A percentile compares a stretch with the other conserved stretches of the same genome.
Evolutionary conservation across 2,329 filamentous ascomycete species (phyloP).

Genomic region (Colletotrichum sp.): DNA sequence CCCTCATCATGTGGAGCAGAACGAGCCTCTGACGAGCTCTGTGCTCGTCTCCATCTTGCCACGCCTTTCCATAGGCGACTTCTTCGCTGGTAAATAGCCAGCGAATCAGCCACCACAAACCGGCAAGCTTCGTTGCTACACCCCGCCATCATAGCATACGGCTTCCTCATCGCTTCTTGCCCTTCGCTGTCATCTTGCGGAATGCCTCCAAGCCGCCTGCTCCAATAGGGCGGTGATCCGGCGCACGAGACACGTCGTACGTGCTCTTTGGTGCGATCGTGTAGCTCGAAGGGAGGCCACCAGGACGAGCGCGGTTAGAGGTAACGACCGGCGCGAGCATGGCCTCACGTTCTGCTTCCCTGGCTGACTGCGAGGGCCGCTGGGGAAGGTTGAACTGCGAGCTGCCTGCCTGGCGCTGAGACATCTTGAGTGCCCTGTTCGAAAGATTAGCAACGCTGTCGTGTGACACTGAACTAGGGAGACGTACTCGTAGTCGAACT

Average conservation of each 20-base stretch:
- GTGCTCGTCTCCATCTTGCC: not conserved
- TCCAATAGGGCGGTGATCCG: constrained; percentile 65
- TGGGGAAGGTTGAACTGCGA: constrained; percentile 57
- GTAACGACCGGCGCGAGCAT: constrained; percentile 60
- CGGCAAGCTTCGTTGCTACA: not conserved
- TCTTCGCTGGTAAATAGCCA: not conserved
- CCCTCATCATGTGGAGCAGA: not conserved
- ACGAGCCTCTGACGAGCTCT: not conserved
- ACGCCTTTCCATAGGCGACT: not conserved
- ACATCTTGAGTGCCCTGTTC: constrained; percentile 56
- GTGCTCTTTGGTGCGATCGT: constrained; percentile 67
- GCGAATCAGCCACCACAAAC: not conserved
- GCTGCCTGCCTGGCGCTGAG: constrained; percentile 50
- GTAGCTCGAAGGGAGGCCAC: constrained; percentile 60
- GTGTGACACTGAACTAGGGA: not conserved
- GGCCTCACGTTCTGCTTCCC: constrained; percentile 61
- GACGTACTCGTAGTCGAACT: constrained; percentile 65
- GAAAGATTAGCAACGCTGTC: not conserved
- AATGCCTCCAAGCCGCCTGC: constrained; percentile 69
- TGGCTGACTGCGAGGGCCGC: constrained; percentile 46
- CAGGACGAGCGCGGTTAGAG: constrained; percentile 62
- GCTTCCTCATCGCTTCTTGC: constrained; percentile 50
- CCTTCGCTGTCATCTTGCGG: constrained; percentile 68
- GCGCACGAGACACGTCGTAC: constrained; percentile 56
- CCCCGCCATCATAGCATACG: not conserved